phyloP scores from a whole-genome alignment of 2,329 filamentous ascomycete species.

The Monilinia fructigena region DNA sequence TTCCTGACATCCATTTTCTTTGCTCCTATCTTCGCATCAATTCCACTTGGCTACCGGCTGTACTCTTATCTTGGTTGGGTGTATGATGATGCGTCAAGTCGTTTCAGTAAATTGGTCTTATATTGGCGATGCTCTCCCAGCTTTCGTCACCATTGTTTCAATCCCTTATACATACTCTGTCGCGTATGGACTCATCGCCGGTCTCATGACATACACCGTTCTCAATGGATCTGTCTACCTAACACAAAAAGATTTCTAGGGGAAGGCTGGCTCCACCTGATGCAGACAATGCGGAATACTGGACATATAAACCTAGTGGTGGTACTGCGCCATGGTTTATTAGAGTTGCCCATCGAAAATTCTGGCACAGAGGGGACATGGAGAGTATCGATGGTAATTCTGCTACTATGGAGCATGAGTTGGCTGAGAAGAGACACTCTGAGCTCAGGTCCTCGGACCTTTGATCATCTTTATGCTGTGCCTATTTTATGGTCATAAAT shows the following conservation, averaged over 20 bases:
- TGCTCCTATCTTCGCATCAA: constrained; percentile 72
- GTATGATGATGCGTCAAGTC: constrained; percentile 75
- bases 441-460: constrained; percentile 8
- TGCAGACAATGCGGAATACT: constrained; percentile 55
- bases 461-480: neutral
- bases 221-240: constrained; percentile 54
- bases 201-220: constrained; percentile 54
- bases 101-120: constrained; percentile 75
- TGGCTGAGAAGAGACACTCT: constrained; percentile 21
- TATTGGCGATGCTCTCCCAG: constrained; percentile 71
- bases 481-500: neutral
- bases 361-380: constrained; percentile 29
- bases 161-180: constrained; percentile 80
- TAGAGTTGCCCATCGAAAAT: constrained; percentile 29
- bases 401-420: constrained; percentile 20
- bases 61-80: constrained; percentile 70
- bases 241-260: constrained; percentile 47
- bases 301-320: constrained; percentile 50
- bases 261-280: constrained; percentile 52
- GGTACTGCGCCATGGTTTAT: constrained; percentile 59
- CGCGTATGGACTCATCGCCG: constrained; percentile 72
- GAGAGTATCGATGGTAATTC: constrained; percentile 22
- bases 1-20: constrained; percentile 74
- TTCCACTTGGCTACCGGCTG: constrained; percentile 74
- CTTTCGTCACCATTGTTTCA: constrained; percentile 71